phyloP scores from a whole-genome alignment of 2,329 filamentous ascomycete species.

The Penicillium corylophilum region DNA sequence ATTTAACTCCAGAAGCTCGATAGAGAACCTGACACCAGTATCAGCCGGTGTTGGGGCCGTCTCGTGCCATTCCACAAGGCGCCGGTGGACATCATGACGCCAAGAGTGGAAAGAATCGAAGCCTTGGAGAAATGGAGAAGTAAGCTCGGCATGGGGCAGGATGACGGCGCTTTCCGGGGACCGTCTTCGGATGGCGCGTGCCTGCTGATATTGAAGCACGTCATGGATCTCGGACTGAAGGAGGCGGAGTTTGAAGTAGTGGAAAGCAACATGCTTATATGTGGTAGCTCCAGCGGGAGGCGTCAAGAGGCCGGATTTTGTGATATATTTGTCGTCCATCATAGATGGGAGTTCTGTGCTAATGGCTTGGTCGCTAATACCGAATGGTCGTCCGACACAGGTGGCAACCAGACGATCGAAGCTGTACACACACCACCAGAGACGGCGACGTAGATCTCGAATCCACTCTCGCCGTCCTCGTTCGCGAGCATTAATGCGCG shows the following conservation, averaged over 20 bases:
- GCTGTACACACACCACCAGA: slow-evolving; percentile 98
- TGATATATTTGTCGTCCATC: slow-evolving; percentile 86
- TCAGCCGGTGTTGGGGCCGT: slow-evolving; percentile 73
- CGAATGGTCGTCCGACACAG: slow-evolving; percentile 89
- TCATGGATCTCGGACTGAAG: slow-evolving; percentile 94
- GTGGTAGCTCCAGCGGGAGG: slow-evolving; percentile 65
- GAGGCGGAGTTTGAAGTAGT: slow-evolving; percentile 85
- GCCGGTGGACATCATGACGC: slow-evolving; percentile 81
- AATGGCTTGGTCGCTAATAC: slow-evolving; percentile 92
- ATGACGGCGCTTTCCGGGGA: slow-evolving; percentile 65
- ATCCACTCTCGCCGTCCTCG: slow-evolving; percentile 75
- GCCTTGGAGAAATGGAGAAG: slow-evolving; percentile 78
- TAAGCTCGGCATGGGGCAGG: slow-evolving; percentile 74
- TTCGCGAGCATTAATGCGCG: slow-evolving; percentile 53
- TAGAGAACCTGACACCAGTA: slow-evolving; percentile 84
- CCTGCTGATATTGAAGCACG: slow-evolving; percentile 88
- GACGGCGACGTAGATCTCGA: slow-evolving; percentile 76
- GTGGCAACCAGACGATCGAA: slow-evolving; percentile 93
- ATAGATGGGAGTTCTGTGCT: slow-evolving; percentile 92
- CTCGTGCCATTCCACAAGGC: slow-evolving; percentile 83
- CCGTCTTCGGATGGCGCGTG: slow-evolving; percentile 69
- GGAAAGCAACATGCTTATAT: slow-evolving; percentile 87
- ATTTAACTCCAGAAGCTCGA: slow-evolving; percentile 88
- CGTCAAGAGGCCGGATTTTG: slow-evolving; percentile 68
- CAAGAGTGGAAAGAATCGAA: slow-evolving; percentile 86